Conservation (phyloP, 2,329 filamentous ascomycete genomes). For the Sarocladium brachiariae region DNA sequence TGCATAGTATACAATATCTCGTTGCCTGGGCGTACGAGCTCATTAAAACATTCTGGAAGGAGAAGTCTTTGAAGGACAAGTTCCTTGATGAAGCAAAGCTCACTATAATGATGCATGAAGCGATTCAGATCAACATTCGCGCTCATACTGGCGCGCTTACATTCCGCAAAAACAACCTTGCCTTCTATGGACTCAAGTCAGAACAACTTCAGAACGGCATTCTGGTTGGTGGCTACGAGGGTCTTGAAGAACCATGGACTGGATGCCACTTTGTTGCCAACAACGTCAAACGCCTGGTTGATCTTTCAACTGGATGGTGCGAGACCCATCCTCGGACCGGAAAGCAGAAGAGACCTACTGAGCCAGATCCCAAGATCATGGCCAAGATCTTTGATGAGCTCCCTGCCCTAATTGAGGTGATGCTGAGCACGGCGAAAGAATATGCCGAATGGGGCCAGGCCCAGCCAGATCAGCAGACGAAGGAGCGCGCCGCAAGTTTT, state of each 20-base stretch:
- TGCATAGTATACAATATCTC: constrained; percentile 65
- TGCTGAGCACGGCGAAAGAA: constrained; percentile 48
- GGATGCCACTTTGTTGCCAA: constrained; percentile 58
- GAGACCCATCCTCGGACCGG: constrained; percentile 20
- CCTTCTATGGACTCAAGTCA: constrained; percentile 64
- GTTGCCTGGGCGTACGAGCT: constrained; percentile 74
- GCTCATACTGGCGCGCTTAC: constrained; percentile 48
- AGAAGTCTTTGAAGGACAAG: constrained; percentile 47
- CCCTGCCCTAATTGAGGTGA: constrained; percentile 46
- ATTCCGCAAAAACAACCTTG: constrained; percentile 65
- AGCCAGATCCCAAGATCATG: constrained; percentile 34
- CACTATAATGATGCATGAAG: constrained; percentile 58
- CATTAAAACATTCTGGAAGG: constrained; percentile 65
- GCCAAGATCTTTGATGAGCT: constrained; percentile 40
- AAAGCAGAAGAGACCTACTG: constrained; percentile 21
- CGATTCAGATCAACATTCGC: constrained; percentile 57
- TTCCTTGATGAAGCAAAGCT: constrained; percentile 26
- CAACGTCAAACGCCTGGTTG: constrained; percentile 52
- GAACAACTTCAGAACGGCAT: constrained; percentile 62
- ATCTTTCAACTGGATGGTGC: constrained; percentile 51
- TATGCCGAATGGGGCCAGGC: constrained; percentile 42
- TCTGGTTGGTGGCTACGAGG: constrained; percentile 56
- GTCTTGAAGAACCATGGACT: constrained; percentile 80
- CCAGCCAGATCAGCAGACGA: constrained; percentile 24
- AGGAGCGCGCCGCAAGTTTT: constrained; percentile 22